A percentile compares a stretch with the other conserved stretches of the same genome.
phyloP scores from a whole-genome alignment of 345 rosid species.

The Aethionema arabicum region DNA sequence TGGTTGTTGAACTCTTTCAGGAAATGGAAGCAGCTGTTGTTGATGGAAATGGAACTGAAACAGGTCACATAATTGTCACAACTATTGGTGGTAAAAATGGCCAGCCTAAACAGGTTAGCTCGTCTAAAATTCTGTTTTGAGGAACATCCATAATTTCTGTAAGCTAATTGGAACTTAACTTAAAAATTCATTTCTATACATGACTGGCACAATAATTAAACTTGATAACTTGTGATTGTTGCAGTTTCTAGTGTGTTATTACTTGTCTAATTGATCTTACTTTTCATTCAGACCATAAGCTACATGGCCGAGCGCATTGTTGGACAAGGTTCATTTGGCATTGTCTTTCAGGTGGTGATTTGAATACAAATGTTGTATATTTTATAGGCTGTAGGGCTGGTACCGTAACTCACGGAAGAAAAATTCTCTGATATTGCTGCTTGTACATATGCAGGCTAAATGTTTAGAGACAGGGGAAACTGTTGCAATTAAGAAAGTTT shows the following conservation, averaged over 20 bases:
- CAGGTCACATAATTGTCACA: slow-evolving; percentile 81
- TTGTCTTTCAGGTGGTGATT: slow-evolving; percentile 78
- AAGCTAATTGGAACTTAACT: not conserved
- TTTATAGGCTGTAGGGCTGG: not conserved
- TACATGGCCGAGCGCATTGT: slow-evolving; percentile 98
- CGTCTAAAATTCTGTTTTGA: not conserved
- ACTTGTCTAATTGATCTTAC: not conserved
- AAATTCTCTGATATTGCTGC: slow-evolving; percentile 4
- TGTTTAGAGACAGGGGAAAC: slow-evolving; percentile 97
- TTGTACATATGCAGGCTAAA: slow-evolving; percentile 61
- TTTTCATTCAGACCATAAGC: slow-evolving; percentile 63
- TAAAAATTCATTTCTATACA: not conserved
- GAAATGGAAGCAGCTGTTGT: slow-evolving; percentile 88
- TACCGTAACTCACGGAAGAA: not conserved
- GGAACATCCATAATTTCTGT: not conserved
- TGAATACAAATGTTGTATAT: not conserved
- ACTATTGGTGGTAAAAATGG: slow-evolving; percentile 82
- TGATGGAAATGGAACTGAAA: slow-evolving; percentile 84
- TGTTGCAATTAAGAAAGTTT: slow-evolving; percentile 55
- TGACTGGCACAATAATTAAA: slow-evolving; percentile 1
- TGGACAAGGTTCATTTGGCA: slow-evolving; percentile 95
- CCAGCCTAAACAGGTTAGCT: slow-evolving; percentile 72
- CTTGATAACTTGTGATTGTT: not conserved
- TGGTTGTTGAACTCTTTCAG: slow-evolving; percentile 36
- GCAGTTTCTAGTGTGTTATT: not conserved